Evolutionary conservation across 495 filamentous ascomycete species (phyloP).

Genomic region (Sordaria brevicollis): DNA sequence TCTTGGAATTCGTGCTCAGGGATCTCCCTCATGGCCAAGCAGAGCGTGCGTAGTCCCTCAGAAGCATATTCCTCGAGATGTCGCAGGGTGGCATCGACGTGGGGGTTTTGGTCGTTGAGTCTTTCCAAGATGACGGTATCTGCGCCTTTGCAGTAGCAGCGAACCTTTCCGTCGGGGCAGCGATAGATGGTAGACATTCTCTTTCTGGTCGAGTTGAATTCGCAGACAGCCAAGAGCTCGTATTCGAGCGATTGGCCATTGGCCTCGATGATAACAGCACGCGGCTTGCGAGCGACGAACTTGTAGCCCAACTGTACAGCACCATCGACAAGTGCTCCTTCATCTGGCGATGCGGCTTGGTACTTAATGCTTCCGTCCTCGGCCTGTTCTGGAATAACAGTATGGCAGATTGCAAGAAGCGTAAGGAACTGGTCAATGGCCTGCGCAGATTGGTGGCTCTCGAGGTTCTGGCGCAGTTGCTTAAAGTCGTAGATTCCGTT

Average conservation of each 20-base stretch:
- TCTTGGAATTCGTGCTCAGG: slow-evolving; percentile 83
- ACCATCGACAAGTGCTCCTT: slow-evolving; percentile 91
- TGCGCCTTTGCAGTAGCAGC: slow-evolving; percentile 91
- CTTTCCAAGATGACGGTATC: slow-evolving; percentile 96
- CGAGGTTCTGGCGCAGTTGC: slow-evolving; percentile 58
- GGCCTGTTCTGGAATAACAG: slow-evolving; percentile 85
- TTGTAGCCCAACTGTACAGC: slow-evolving; percentile 76
- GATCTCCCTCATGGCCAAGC: slow-evolving; percentile 89
- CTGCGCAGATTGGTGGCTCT: slow-evolving; percentile 53
- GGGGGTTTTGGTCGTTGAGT: slow-evolving; percentile 66
- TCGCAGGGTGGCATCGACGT: slow-evolving; percentile 75
- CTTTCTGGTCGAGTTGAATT: slow-evolving; percentile 98
- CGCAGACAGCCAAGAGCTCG: slow-evolving; percentile 88
- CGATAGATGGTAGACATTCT: slow-evolving; percentile 96
- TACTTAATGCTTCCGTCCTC: slow-evolving; percentile 83
- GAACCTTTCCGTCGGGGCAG: slow-evolving; percentile 90
- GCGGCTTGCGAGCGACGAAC: slow-evolving; percentile 83
- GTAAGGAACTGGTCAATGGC: slow-evolving; percentile 85
- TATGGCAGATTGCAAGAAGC: slow-evolving; percentile 86
- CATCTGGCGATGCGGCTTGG: slow-evolving; percentile 94
- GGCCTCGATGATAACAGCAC: slow-evolving; percentile 69
- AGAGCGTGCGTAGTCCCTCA: slow-evolving; percentile 90
- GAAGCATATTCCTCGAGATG: slow-evolving; percentile 98
- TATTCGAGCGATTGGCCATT: slow-evolving; percentile 66
- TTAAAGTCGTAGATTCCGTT: slow-evolving; percentile 85